These are phyloP conservation scores for Phialophora verrucosa DNA, from an alignment of 2,329 filamentous ascomycete genomes.

Conservation along the genomic window DNA sequence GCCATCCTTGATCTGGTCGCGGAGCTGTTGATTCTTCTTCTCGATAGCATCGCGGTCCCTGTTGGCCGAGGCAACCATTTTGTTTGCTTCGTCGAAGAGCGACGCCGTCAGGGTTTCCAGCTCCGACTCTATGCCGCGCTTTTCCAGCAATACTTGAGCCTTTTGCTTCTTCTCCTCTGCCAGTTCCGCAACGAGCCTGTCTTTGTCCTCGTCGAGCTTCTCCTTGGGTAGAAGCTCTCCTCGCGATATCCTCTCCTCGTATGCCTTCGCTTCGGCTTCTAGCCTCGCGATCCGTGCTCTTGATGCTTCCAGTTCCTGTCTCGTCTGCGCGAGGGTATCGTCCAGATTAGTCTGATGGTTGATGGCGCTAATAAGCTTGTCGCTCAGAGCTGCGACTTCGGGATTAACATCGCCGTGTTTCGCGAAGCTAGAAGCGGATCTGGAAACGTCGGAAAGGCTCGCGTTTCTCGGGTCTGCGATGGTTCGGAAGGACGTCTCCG, in stretches of 20 bases:
- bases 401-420: conserved; percentile 66
- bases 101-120: conserved; percentile 87
- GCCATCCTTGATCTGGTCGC: conserved; percentile 82
- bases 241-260: conserved; percentile 71
- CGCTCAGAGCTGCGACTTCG: conserved; percentile 88
- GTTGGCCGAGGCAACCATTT: conserved; percentile 92
- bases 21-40: conserved; percentile 86
- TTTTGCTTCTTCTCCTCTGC: conserved; percentile 70
- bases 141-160: conserved; percentile 73
- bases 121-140: conserved; percentile 89
- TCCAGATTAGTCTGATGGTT: conserved; percentile 94
- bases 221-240: conserved; percentile 78
- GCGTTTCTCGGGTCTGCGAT: conserved; percentile 52
- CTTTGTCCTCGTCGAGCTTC: conserved; percentile 75
- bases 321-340: conserved; percentile 80
- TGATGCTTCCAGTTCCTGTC: conserved; percentile 80
- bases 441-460: conserved; percentile 46
- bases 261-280: conserved; percentile 71
- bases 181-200: conserved; percentile 62
- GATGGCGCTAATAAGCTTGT: conserved; percentile 95
- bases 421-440: conserved; percentile 45
- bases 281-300: conserved; percentile 70
- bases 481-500: conserved; percentile 51
- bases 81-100: conserved; percentile 97
- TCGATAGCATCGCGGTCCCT: conserved; percentile 80